These are phyloP conservation scores for Psilocybe cyanescens DNA, from an alignment of 768 basidiomycete genomes.

Conservation along the genomic window DNA sequence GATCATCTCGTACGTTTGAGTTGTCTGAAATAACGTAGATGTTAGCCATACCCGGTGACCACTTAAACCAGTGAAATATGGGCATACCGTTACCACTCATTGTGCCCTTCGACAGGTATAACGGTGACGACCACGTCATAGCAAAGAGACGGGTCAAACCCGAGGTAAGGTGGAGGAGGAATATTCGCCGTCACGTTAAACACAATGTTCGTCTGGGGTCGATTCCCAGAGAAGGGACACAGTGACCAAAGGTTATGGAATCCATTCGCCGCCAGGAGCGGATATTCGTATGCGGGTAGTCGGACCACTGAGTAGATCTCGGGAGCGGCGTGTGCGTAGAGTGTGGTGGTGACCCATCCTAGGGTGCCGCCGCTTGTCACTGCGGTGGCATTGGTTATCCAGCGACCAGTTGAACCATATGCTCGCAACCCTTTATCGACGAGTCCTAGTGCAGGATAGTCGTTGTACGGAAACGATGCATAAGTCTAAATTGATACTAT, in stretches of 20 bases:
- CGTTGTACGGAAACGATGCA: constrained; percentile 53
- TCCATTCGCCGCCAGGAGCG: constrained; percentile 36
- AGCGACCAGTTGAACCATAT: constrained; percentile 33
- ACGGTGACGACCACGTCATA: constrained; percentile 36
- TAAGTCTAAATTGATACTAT: constrained; percentile 37
- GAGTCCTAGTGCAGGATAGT: constrained; percentile 46
- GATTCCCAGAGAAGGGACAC: constrained; percentile 33
- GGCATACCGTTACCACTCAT: background rate
- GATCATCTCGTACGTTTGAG: background rate
- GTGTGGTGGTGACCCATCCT: constrained; percentile 40
- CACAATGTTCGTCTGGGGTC: constrained; percentile 38
- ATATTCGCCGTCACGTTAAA: constrained; percentile 34
- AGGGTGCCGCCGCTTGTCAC: constrained; percentile 33
- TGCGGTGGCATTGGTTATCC: constrained; percentile 43
- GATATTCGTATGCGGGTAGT: constrained; percentile 20
- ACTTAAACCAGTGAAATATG: background rate
- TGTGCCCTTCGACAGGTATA: constrained; percentile 7
- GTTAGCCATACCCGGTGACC: too few relatives aligned
- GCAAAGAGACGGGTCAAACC: constrained; percentile 31
- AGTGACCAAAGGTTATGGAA: constrained; percentile 40
- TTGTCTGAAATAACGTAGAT: background rate
- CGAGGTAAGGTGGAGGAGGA: constrained; percentile 18
- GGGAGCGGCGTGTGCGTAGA: constrained; percentile 32
- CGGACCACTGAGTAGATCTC: constrained; percentile 38
- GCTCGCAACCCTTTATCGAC: constrained; percentile 41